phyloP scores from a whole-genome alignment of 495 filamentous ascomycete species.

The Aspergillus coremiiformis region DNA sequence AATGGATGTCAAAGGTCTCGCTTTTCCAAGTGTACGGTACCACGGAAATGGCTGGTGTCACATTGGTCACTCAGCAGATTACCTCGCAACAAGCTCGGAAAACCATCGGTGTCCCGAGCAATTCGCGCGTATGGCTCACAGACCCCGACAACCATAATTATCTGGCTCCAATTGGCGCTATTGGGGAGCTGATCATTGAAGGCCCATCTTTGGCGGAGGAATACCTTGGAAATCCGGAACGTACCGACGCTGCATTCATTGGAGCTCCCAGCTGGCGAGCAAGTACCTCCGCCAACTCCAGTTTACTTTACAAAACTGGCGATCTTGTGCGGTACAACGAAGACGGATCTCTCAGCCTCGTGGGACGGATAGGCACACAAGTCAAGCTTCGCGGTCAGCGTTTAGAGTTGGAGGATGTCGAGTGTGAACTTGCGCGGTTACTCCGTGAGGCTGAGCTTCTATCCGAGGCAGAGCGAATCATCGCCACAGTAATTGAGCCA shows the following conservation, averaged over 20 bases:
- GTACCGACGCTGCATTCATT: slow-evolving; percentile 55
- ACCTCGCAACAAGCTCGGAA: background rate
- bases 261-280: slow-evolving; percentile 17
- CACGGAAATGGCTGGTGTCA: slow-evolving; percentile 19
- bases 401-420: background rate
- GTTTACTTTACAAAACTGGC: slow-evolving; percentile 20
- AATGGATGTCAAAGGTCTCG: slow-evolving; percentile 37
- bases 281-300: background rate
- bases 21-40: slow-evolving; percentile 39
- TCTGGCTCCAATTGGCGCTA: slow-evolving; percentile 47
- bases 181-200: slow-evolving; percentile 69
- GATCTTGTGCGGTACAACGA: slow-evolving; percentile 31
- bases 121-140: slow-evolving; percentile 34
- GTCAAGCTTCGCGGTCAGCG: slow-evolving; percentile 55
- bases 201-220: slow-evolving; percentile 64
- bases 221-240: slow-evolving; percentile 54
- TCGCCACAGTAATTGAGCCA: no score
- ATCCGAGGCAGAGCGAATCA: no score
- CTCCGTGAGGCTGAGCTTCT: no score
- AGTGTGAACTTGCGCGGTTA: no score
- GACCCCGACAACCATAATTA: slow-evolving; percentile 55
- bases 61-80: background rate
- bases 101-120: background rate
- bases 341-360: slow-evolving; percentile 7
- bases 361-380: slow-evolving; percentile 31